Evolutionary conservation across 1,284 basidiomycete species (phyloP), one percentile per base, ranked within the genome.

Genomic region (Stereum hirsutum): DNA sequence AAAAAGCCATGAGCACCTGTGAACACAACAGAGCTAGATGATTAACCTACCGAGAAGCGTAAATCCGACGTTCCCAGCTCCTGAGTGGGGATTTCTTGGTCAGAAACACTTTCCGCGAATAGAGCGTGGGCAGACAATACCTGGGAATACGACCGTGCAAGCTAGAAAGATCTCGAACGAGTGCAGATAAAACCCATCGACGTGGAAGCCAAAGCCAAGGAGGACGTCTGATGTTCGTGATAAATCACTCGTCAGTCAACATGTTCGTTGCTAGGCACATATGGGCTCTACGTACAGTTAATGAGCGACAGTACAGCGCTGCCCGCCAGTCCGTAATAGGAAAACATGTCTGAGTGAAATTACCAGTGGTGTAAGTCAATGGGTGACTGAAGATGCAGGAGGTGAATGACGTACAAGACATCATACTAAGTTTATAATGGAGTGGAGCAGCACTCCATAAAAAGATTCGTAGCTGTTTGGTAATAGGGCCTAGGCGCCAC

Each of bases 391-490:
- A 7, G 28, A 6, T 10, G 20, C n/a, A 44, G 10, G 21, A 3
- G 14, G 15, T 8, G 14, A 20, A 19, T 1, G 6, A 83, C 83
- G 70, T 75, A 77, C 77, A 84, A 3, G 81, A 68, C 65, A 78
- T 61, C 81, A 84, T 83, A 45, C 68, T 74, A 55, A 89, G 71
- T 68, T 91, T 92, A 71, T 89, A 90, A 62, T 89, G 86, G 0
- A 86, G 66, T 0, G 87, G 87, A 5, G 83, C 83, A 34, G 57
- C 61, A 0, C 80, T 83, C 84, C 85, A 89, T 23, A 89, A 51
- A 66, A 91, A 91, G n/a, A 61, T 68, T 36, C 78, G 76, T 31
- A 89, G 74, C 52, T 90, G 84, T 50, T 79, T 77, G 34, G 75
- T 88, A 59, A 91, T 78, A 0, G 89, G 89, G 6, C 88, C 87